Conservation (phyloP, 2,329 filamentous ascomycete species). For the Fusarium lateritium region DNA sequence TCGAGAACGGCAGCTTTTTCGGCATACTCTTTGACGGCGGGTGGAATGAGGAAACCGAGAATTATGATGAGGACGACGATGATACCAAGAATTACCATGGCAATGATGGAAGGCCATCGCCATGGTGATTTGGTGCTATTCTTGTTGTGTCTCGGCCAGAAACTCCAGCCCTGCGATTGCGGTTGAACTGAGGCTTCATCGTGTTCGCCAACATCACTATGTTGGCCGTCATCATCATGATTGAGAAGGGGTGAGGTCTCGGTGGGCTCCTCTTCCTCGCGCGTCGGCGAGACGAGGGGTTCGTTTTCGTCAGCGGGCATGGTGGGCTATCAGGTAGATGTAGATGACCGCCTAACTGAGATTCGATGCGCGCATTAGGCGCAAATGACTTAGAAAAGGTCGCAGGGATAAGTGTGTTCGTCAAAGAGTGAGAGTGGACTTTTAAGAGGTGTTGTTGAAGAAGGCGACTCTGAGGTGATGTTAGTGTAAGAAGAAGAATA, state of each 20-base stretch:
- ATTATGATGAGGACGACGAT: constrained; percentile 78
- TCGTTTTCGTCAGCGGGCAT: constrained; percentile 64
- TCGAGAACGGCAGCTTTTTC: constrained; percentile 86
- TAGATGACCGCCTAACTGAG: constrained; percentile 45
- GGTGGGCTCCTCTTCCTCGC: constrained; percentile 47
- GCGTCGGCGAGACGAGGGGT: constrained; percentile 59
- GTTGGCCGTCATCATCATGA: constrained; percentile 55
- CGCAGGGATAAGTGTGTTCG: not conserved
- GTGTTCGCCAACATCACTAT: constrained; percentile 49
- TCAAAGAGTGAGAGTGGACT: not conserved
- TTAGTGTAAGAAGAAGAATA: constrained; percentile 30
- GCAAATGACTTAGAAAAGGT: constrained; percentile 3
- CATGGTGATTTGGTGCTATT: constrained; percentile 45
- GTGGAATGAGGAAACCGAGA: constrained; percentile 85
- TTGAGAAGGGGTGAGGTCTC: constrained; percentile 70
- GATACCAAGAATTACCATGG: constrained; percentile 76
- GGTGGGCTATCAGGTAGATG: constrained; percentile 42
- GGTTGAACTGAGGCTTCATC: constrained; percentile 36
- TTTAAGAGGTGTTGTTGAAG: constrained; percentile 27
- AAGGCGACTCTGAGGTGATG: constrained; percentile 13
- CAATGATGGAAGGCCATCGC: constrained; percentile 84
- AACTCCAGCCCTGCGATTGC: constrained; percentile 32
- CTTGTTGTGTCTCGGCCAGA: constrained; percentile 43
- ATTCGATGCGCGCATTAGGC: constrained; percentile 27
- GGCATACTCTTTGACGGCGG: constrained; percentile 86